Evolutionary conservation across 2,329 filamentous ascomycete species (phyloP).

Genomic region (Fusarium redolens): DNA sequence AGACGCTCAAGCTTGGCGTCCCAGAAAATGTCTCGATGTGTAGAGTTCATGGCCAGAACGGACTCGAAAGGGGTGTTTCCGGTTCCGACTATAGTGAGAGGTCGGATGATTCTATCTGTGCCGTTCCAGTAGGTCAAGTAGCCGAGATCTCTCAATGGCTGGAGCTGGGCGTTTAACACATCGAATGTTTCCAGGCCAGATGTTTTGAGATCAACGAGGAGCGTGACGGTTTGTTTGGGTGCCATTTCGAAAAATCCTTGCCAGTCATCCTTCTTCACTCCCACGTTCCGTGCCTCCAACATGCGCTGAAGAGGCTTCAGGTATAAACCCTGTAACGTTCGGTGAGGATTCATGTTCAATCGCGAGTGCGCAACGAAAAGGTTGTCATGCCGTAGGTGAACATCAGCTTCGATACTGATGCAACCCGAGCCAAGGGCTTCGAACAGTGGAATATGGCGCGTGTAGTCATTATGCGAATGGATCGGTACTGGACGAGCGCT

Average conservation of each 20-base stretch:
- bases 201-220: slow-evolving; percentile 18
- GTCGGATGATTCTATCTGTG: neutral
- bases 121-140: slow-evolving; percentile 25
- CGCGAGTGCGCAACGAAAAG: slow-evolving; percentile 11
- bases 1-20: slow-evolving; percentile 19
- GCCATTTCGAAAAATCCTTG: neutral
- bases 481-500: slow-evolving; percentile 5
- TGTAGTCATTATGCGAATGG: slow-evolving; percentile 24
- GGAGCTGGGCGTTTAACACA: neutral
- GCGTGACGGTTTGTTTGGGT: neutral
- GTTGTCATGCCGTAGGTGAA: neutral
- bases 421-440: slow-evolving; percentile 21
- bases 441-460: slow-evolving; percentile 13
- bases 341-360: neutral
- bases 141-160: slow-evolving; percentile 3
- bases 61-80: slow-evolving; percentile 16
- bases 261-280: neutral
- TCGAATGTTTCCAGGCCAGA: neutral
- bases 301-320: slow-evolving; percentile 14
- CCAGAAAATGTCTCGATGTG: slow-evolving; percentile 22
- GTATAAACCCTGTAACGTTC: neutral
- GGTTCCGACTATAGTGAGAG: slow-evolving; percentile 9
- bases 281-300: slow-evolving; percentile 1
- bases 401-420: slow-evolving; percentile 19
- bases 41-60: neutral